Evolutionary conservation across 306 rosid species (phyloP), one percentile per base, ranked within the genome.

Genomic region (Vicia villosa): DNA sequence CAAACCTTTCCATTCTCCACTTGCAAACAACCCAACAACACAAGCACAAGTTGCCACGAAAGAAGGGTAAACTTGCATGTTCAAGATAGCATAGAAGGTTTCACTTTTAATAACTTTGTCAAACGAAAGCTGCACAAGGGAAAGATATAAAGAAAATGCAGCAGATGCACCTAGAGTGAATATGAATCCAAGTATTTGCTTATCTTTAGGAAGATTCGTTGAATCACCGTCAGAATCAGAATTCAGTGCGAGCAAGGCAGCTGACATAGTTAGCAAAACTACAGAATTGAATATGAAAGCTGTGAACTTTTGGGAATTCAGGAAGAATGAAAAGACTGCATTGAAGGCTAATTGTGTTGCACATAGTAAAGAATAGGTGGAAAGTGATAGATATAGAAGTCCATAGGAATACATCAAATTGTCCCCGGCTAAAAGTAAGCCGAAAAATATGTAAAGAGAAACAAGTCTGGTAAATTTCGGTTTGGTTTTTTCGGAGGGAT

Each of bases 321-420:
- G 63, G 66, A 84, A 74, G 75, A 24, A 86, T 3, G 91, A 70
- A 77, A 86, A 86, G 4, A 84, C 0, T 12, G 95, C 89, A 74
- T 80, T 88, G 80, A 88, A 83, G 68, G 84, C 91, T 83, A 88
- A 78, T 70, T 88, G 86, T 4, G 88, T 75, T 11, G 91, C 89
- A 49, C 86, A 83, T 54, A 86, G 77, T 34, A 88, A 73, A 65
- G 87, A 78, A 68, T 77, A 88, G 4, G 91, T 86, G 4, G 95
- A 88, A 55, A 86, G 83, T 9, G 87, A 87, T 15, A 86, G 83
- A 55, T 80, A 88, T 28, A 82, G 37, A 47, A 88, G 89, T 54
- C 87, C 95, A 79, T 82, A 83, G 37, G 91, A 83, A 65, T 86
- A 83, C 91, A 88, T 82, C 80, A 88, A 28, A 67, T 86, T 77